Conservation (phyloP, 2,329 filamentous ascomycete genomes). For the Periconia digitata region DNA sequence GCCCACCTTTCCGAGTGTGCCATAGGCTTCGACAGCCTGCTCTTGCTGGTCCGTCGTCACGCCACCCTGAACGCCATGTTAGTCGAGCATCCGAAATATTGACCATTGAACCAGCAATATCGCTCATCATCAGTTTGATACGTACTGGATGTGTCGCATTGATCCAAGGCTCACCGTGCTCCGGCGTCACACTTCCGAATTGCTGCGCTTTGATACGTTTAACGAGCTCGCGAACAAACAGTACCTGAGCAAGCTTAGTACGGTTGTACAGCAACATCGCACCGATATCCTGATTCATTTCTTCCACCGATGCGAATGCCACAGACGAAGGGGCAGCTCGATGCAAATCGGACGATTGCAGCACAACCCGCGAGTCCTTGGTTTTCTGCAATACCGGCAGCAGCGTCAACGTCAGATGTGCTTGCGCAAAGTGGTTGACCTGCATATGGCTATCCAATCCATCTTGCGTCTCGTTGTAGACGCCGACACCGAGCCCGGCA, state of each 20-base stretch:
- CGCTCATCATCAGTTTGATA: too few species aligned
- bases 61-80: too few species aligned
- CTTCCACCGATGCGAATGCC: constrained; percentile 48
- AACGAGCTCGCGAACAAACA: constrained; percentile 49
- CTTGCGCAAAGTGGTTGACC: constrained; percentile 54
- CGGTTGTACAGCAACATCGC: constrained; percentile 52
- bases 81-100: too few species aligned
- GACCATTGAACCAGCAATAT: too few species aligned
- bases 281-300: constrained; percentile 55
- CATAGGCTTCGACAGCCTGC: constrained; percentile 55
- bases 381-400: constrained; percentile 51
- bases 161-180: constrained; percentile 47
- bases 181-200: constrained; percentile 32
- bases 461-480: constrained; percentile 49
- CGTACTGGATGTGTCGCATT: constrained; percentile 55
- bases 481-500: constrained; percentile 53
- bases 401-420: constrained; percentile 51
- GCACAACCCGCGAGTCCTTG: constrained; percentile 50
- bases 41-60: constrained; percentile 52
- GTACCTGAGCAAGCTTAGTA: constrained; percentile 53
- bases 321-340: constrained; percentile 41
- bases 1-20: constrained; percentile 49
- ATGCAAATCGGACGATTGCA: constrained; percentile 55
- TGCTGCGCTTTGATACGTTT: constrained; percentile 37
- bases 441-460: constrained; percentile 56